Evolutionary conservation across 257 asterid genomes (phyloP), one percentile per base, ranked within the genome.

Genomic region (Fraxinus anomala): DNA sequence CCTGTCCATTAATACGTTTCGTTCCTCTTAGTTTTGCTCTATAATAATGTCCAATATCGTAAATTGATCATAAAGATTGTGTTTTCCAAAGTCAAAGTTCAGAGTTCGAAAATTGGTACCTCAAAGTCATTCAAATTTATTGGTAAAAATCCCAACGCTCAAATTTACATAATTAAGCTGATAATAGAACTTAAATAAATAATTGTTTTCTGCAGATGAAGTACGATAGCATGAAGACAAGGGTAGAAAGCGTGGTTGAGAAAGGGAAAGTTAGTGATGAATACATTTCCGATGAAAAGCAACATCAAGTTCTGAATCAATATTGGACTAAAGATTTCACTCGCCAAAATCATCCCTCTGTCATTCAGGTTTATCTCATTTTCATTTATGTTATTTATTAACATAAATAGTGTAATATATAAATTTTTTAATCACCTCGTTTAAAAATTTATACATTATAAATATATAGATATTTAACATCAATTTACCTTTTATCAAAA

Each of bases 221-320:
- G 91, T 92, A 91, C 11, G 92, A 89, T 39, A 78, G 54, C 28
- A 88, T 92, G 97, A 92, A 84, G 79, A 82, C 21, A 68, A 88
- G 81, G 82, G 81, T 92, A 56, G 90, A 91, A 34, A 74, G 73
- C 14, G 88, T 59, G 17, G 84, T 86, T 33, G 86, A 83, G 77
- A 80, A 70, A 68, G 94, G 94, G 6, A 77, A 65, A 23, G 77
- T 91, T 23, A 56, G 61, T 3, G 86, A 82, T 19, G 92, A 86
- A 23, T 82, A 83, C 73, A 86, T 82, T 68, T 74, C n/a, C 56
- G 80, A 56, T 2, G 80, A 74, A 23, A 82, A 68, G 83, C 31
- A 59, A 49, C 80, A 7, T 70, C 70, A 76, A 49, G 78, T 77
- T 72, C 83, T 92, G 42, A 56, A 68, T 66, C 75, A 77, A 81